These are phyloP conservation scores for Immersiporthe knoxdaviesiana DNA, from an alignment of 2,329 filamentous ascomycete species.

Conservation along the genomic window DNA sequence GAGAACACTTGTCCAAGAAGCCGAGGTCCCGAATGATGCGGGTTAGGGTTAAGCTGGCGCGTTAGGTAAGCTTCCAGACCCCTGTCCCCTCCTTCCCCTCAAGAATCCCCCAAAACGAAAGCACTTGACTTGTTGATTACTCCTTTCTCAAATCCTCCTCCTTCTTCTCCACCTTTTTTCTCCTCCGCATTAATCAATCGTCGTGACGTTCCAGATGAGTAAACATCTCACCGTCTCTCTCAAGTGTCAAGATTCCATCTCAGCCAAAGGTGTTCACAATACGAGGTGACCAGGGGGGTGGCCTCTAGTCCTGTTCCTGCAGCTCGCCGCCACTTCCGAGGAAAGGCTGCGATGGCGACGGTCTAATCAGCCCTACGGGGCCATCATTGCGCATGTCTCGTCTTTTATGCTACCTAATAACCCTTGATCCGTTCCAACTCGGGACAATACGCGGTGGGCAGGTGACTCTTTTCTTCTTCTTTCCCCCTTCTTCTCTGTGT, in stretches of 20 bases:
- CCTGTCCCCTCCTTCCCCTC: background rate
- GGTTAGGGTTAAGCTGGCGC: constrained; percentile 2
- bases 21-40: background rate
- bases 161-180: background rate
- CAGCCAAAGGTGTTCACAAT: background rate
- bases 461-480: background rate
- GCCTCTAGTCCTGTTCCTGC: background rate
- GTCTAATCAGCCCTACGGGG: constrained; percentile 3
- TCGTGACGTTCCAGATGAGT: background rate
- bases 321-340: background rate
- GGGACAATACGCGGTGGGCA: background rate
- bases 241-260: background rate
- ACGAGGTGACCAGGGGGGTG: background rate
- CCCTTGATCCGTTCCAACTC: background rate
- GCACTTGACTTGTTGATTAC: background rate
- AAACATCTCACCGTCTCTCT: background rate
- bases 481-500: background rate
- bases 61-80: too few relatives aligned
- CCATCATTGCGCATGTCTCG: background rate
- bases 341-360: background rate
- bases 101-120: background rate
- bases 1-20: background rate
- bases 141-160: background rate
- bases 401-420: background rate
- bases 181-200: background rate